Conservation (phyloP, 2,329 filamentous ascomycete species). For the Aspergillus tamarii region DNA sequence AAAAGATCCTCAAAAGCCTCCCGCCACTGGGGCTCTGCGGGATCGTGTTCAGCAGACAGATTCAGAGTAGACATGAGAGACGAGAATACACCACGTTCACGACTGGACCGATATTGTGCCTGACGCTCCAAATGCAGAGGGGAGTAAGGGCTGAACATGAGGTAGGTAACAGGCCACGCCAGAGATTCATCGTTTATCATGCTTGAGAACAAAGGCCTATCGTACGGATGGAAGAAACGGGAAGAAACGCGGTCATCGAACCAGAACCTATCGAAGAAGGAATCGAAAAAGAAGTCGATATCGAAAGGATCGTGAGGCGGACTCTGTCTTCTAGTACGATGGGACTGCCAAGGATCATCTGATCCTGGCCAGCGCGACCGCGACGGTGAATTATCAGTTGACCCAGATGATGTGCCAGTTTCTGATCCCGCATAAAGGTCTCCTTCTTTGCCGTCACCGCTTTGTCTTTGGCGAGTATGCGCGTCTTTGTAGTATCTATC, state of each 20-base stretch:
- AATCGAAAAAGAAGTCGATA: constrained; percentile 41
- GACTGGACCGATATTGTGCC: constrained; percentile 31
- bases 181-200: constrained; percentile 39
- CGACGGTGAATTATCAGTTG: constrained; percentile 1
- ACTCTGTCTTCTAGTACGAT: constrained; percentile 23
- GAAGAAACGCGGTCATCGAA: constrained; percentile 36
- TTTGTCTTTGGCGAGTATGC: constrained; percentile 22
- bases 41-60: constrained; percentile 37
- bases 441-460: constrained; percentile 9
- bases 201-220: constrained; percentile 34
- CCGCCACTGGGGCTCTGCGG: constrained; percentile 51
- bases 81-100: constrained; percentile 35
- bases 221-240: constrained; percentile 33
- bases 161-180: constrained; percentile 46
- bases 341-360: constrained; percentile 30
- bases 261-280: constrained; percentile 38
- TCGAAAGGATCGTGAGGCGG: constrained; percentile 31
- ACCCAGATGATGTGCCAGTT: constrained; percentile 7
- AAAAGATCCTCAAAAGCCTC: constrained; percentile 64
- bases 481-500: constrained; percentile 32
- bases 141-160: constrained; percentile 58
- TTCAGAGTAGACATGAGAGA: constrained; percentile 40
- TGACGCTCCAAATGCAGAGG: constrained; percentile 58
- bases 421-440: constrained; percentile 9
- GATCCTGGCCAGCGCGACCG: constrained; percentile 20